These are phyloP conservation scores for Drosera capensis DNA, from an alignment of 148 eudicot genomes.

Conservation along the genomic window DNA sequence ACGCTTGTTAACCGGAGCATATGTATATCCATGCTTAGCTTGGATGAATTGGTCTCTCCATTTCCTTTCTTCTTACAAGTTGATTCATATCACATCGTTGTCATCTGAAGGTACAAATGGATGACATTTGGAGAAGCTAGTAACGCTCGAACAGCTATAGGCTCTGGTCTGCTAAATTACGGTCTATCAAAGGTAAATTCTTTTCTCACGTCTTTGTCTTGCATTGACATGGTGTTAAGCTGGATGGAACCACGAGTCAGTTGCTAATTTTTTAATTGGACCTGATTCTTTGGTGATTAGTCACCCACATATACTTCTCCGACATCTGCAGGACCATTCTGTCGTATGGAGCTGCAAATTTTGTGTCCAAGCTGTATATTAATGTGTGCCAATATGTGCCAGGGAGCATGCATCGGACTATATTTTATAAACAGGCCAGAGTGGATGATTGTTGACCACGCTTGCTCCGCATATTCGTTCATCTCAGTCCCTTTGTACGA, in stretches of 20 bases:
- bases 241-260: background rate
- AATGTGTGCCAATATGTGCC: too few species aligned
- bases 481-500: conserved; percentile 87
- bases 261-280: too few species aligned
- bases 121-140: conserved; percentile 86
- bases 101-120: conserved; percentile 74
- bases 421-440: conserved; percentile 90
- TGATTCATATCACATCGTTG: background rate
- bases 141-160: conserved; percentile 67
- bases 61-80: too few species aligned
- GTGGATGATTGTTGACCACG: conserved; percentile 91
- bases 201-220: background rate
- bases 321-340: too few species aligned
- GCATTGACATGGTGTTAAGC: background rate
- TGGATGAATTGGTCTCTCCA: too few species aligned
- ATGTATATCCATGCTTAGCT: too few species aligned
- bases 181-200: conserved; percentile 55
- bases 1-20: too few species aligned
- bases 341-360: too few species aligned
- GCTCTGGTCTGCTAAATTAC: conserved; percentile 63
- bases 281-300: too few species aligned
- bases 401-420: conserved; percentile 84
- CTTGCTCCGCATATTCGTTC: conserved; percentile 86
- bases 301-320: too few species aligned
- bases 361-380: too few species aligned